Conservation (phyloP, 768 basidiomycete species). For the Cantharellus cinnabarinus region DNA sequence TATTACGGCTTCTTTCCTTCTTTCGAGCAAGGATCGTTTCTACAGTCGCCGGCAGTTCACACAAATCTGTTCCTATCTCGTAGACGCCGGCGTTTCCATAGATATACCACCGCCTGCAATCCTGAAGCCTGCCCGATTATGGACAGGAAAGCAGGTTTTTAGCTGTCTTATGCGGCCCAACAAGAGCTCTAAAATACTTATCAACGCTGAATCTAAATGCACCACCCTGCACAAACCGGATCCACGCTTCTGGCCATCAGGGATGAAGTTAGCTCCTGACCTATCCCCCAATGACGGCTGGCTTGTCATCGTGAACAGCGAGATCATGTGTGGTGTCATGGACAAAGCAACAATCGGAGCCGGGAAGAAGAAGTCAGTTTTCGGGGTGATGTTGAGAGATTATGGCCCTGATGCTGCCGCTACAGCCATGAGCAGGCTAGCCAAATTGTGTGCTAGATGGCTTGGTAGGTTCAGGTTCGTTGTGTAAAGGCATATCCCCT, state of each 20-base stretch:
- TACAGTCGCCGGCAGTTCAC: conserved; percentile 88
- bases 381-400: conserved; percentile 92
- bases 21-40: conserved; percentile 83
- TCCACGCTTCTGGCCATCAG: conserved; percentile 33
- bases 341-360: conserved; percentile 96
- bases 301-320: conserved; percentile 90
- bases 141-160: conserved; percentile 99
- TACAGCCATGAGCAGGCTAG: conserved; percentile 84
- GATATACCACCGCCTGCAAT: conserved; percentile 92
- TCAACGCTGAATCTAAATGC: conserved; percentile 94
- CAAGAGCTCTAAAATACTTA: conserved; percentile 54
- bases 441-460: conserved; percentile 89
- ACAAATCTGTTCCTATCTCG: conserved; percentile 88
- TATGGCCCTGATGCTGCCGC: conserved; percentile 92
- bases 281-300: conserved; percentile 94
- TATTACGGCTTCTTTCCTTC: conserved; percentile 92
- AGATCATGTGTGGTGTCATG: conserved; percentile 99
- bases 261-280: conserved; percentile 45
- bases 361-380: conserved; percentile 98
- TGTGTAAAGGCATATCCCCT: neutral
- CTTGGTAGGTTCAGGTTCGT: conserved; percentile 34
- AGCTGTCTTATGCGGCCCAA: conserved; percentile 93
- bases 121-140: conserved; percentile 76
- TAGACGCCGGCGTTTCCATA: conserved; percentile 77
- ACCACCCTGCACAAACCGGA: conserved; percentile 70